Base-by-base conservation (phyloP, 768 basidiomycete genomes). In the Phylloporus sp. region DNA sequence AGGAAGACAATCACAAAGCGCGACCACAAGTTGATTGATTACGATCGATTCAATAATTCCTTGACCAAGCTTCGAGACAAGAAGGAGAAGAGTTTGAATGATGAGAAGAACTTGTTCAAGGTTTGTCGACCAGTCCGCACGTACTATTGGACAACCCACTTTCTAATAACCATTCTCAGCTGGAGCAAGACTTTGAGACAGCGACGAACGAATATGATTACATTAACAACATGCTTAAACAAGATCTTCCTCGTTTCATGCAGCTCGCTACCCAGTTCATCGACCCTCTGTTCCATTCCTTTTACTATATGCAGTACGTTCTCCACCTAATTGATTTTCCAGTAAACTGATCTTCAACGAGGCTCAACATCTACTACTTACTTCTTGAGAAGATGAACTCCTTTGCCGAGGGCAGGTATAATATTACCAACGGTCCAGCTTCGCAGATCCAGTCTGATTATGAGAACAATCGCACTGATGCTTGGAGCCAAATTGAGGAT, bases 221-320 rank as follows among this genome's bases (percentile, higher is more conserved):
- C 63, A 88, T 93, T 73, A 97, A 95, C 67, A 85, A 78, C 54
- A 79, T 86, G 6, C 73, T 97, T 71, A 98, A 99, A 74, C 78
- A 82, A 51, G 97, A 99, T 63, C 76, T 99, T 28, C 94, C 95
- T 3, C 82, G 82, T n/a, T 98, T 98, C 77, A 85, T 98, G 80
- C 76, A 75, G 26, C 80, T 97, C 55, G 77, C 88, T 1, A 88
- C 91, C 3, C 82, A 85, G 57, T 97, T 97, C 72, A 91, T 98
- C 65, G 88, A 95, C 59, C 97, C 97, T 1, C 75, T 98, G n/a
- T 99, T 97, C 81, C 88, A 95, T 61, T 95, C 93, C 16, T 94
- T 94, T 78, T 99, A 88, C 77, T 99, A 95, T 70, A 97, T 99
- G 94, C 93, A 98, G 92, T 95, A 63, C 64, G 93, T 83, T 26